Percentiles rank a stretch among this genome's conserved stretches.
Evolutionary conservation across 2,329 filamentous ascomycete genomes (phyloP).

Genomic region (Fusarium udum): DNA sequence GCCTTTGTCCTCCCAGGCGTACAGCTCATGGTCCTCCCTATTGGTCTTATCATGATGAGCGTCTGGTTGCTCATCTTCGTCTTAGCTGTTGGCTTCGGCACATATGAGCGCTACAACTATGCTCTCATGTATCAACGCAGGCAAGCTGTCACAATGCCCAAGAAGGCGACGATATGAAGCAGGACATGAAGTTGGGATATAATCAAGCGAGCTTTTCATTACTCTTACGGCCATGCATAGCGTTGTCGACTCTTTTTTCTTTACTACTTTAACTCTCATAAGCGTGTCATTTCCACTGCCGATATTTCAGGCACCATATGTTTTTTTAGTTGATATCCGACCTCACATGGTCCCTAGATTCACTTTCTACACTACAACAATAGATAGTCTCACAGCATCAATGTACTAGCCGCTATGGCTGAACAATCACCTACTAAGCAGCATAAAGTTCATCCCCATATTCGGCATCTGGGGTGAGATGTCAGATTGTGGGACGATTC

Average conservation of each 20-base stretch:
- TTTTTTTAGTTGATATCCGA: conserved; percentile 41
- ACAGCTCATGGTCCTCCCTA: conserved; percentile 73
- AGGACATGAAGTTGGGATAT: not conserved
- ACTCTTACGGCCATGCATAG: conserved; percentile 32
- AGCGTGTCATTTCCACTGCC: conserved; percentile 36
- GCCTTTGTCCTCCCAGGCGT: conserved; percentile 77
- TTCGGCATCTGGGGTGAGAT: not conserved
- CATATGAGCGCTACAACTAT: conserved; percentile 72
- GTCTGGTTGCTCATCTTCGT: conserved; percentile 69
- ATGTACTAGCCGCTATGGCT: conserved; percentile 18
- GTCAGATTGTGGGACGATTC: conserved; percentile 16
- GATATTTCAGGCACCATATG: conserved; percentile 34
- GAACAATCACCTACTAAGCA: conserved; percentile 3
- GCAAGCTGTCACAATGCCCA: conserved; percentile 25
- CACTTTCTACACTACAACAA: conserved; percentile 25
- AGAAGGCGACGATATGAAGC: conserved; percentile 26
- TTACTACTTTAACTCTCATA: conserved; percentile 17
- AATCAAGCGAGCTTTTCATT: conserved; percentile 26
- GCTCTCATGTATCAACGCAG: conserved; percentile 67
- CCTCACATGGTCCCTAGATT: conserved; percentile 29
- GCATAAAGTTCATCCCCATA: not conserved
- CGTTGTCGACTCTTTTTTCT: conserved; percentile 27
- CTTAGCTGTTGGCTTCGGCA: conserved; percentile 69
- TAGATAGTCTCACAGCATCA: conserved; percentile 29
- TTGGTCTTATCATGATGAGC: conserved; percentile 73